Evolutionary conservation across 441 rosid genomes (phyloP), one percentile per base, ranked within the genome.

Genomic region (Omphalea diandra): DNA sequence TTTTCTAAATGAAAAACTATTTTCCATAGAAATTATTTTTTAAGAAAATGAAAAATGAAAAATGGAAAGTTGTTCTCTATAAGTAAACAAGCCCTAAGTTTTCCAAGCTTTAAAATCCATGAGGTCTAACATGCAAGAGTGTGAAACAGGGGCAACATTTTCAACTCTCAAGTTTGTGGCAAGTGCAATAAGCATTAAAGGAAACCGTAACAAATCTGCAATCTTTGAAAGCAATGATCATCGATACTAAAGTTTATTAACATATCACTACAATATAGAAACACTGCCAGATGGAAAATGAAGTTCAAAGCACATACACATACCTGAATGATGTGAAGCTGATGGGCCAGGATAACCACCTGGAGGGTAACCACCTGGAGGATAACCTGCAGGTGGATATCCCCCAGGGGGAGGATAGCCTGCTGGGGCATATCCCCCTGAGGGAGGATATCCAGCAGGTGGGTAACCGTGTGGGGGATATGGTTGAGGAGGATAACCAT

Each of bases 331-430:
- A 66, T 80, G 82, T 27, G 78, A 73, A 53, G 83, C 84, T 32
- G 88, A 85, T 14, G 85, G 77, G 5, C 88, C 88, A 1, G 87
- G 87, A 63, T 87, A 80, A 65, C 84, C 86, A 20, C 80, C 76
- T 0, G 55, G 73, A 15, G 68, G 72, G 0, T 70, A 70, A 15
- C 79, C 78, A 0, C 43, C 52, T 0, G 83, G 77, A 40, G 89
- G 88, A 58, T 83, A 82, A 3, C 71, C 81, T 1, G 67, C 80
- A 1, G 79, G 82, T 3, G 78, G 83, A 31, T 87, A 83, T 18
- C 86, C 91, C n/a, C 81, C 82, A 0, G 63, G 75, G 17, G 86
- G 84, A 80, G 89, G 87, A 65, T 82, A 81, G 3, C 76, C 77
- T 0, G 78, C 62, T 0, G 79, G 83, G 12, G 85, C 81, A 53